Base-by-base conservation (phyloP, 768 basidiomycete genomes). In the Tylopilus cervinicoccineus region DNA sequence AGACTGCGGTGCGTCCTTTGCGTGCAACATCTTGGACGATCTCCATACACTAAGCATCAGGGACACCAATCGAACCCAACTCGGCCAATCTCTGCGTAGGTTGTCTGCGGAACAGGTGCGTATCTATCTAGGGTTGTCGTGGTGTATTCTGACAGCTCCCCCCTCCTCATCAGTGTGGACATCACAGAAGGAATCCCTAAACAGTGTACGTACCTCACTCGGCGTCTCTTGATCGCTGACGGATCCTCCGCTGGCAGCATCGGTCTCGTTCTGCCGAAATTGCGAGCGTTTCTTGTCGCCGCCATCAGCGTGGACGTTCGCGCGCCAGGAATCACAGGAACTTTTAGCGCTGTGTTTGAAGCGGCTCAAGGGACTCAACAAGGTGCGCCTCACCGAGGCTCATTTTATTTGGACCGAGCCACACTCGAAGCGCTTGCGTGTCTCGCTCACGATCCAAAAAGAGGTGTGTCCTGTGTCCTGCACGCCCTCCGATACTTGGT, bases 331-430 rank as follows among this genome's bases (percentile, higher is more conserved):
- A 73, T 95, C 92, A 0, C 73, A 95, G 44, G 94, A 98, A 63
- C 76, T 99, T 22, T 78, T 99, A 27, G 89, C 95, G 4, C 84
- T 98, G 48, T 98, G 96, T 67, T 71, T 99, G 50, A 91, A 89
- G 65, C 95, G 94, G 67, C 81, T 98, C 59, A 95, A 94, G 64
- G 93, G 93, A 3, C 75, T 98, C 20, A 86, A 83, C 59, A 94
- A 92, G 74, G 93, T 98, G 23, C 88, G 95, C 41, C 71, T 99
- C 36, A 94, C 96, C n/a, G 95, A 98, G 53, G 96, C 96, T 2
- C 90, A 93, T 54, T 98, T 98, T 67, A 92, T 98, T 61, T 99
- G 96, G 96, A 99, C 96, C 19, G 96, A 99, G 63, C 96, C 96
- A 3, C 95, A 99, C 70, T 93, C 90, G 32, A 93, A 94, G 63